Evolutionary conservation across 2,329 filamentous ascomycete genomes (phyloP).

Genomic region (Claviceps spartinae): DNA sequence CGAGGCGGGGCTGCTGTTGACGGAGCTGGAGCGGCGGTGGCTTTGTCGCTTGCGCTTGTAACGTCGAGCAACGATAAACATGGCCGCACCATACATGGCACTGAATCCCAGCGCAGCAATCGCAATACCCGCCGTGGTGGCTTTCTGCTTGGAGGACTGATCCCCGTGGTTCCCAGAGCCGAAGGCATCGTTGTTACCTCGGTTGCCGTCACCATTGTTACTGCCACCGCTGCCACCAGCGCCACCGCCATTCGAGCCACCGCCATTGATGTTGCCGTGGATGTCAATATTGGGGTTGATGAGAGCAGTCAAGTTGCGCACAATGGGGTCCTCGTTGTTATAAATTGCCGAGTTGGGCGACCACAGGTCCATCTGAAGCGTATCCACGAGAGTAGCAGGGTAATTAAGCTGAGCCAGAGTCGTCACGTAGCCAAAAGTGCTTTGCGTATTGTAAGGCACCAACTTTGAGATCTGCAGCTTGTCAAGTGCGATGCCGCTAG

Average conservation of each 20-base stretch:
- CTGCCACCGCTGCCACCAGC: slow-evolving; percentile 10
- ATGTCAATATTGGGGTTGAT: slow-evolving; percentile 64
- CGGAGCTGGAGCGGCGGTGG: slow-evolving; percentile 65
- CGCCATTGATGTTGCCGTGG: slow-evolving; percentile 23
- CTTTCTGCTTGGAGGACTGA: slow-evolving; percentile 44
- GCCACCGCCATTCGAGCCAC: slow-evolving; percentile 19
- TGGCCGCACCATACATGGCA: slow-evolving; percentile 79
- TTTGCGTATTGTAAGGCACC: slow-evolving; percentile 60
- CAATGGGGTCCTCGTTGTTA: slow-evolving; percentile 50
- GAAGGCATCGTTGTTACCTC: slow-evolving; percentile 27
- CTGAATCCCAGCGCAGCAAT: slow-evolving; percentile 66
- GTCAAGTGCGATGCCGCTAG: slow-evolving; percentile 38
- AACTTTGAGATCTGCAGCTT: slow-evolving; percentile 58
- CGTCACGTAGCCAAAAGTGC: slow-evolving; percentile 61
- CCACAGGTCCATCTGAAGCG: slow-evolving; percentile 54
- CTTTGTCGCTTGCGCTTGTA: slow-evolving; percentile 77
- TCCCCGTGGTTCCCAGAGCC: slow-evolving; percentile 28
- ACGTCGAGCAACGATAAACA: slow-evolving; percentile 83
- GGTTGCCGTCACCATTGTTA: slow-evolving; percentile 20
- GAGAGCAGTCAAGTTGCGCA: slow-evolving; percentile 59
- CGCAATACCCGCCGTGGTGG: slow-evolving; percentile 56
- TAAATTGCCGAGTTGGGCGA: slow-evolving; percentile 64
- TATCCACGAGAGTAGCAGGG: slow-evolving; percentile 53
- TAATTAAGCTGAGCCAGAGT: slow-evolving; percentile 59
- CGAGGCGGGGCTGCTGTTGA: slow-evolving; percentile 35